A percentile compares a stretch with the other conserved stretches of the same genome.
These are phyloP conservation scores for Botryosphaeria dothidea DNA, from an alignment of 2,329 filamentous ascomycete genomes.

Conservation along the genomic window DNA sequence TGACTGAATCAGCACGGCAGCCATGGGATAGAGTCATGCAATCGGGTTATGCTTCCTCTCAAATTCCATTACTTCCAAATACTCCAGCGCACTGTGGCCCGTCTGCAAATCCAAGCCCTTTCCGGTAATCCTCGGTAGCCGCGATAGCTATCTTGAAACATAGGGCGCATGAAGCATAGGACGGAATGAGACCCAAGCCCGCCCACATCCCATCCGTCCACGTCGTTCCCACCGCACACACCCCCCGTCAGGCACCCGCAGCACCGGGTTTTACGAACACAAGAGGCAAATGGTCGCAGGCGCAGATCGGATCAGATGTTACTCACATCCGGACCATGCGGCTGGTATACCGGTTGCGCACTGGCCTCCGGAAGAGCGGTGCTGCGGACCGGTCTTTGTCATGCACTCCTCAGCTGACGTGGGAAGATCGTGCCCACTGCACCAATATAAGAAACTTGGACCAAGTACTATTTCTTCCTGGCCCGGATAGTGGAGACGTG, in stretches of 20 bases:
- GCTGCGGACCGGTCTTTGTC: conserved; percentile 4
- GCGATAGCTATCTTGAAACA: background rate
- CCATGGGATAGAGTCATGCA: no score
- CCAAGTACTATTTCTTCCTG: background rate
- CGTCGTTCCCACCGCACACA: background rate
- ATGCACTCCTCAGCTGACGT: conserved; percentile 6
- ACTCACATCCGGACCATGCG: background rate
- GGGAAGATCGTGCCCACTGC: background rate
- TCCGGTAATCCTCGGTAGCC: background rate
- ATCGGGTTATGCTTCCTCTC: no score
- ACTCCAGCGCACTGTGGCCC: background rate
- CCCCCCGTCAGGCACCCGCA: background rate
- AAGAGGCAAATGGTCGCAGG: background rate
- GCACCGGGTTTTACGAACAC: background rate
- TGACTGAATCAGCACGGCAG: no score
- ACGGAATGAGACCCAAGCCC: background rate
- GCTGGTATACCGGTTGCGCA: background rate
- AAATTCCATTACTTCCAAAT: background rate
- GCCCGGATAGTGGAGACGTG: background rate
- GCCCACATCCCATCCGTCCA: background rate
- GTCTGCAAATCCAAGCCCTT: background rate
- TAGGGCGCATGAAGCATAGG: background rate
- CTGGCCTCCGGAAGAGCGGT: background rate
- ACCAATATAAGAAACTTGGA: background rate
- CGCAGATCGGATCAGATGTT: background rate